phyloP scores from a whole-genome alignment of 352 stramenopile species.

The Globisporangium abappressorium region DNA sequence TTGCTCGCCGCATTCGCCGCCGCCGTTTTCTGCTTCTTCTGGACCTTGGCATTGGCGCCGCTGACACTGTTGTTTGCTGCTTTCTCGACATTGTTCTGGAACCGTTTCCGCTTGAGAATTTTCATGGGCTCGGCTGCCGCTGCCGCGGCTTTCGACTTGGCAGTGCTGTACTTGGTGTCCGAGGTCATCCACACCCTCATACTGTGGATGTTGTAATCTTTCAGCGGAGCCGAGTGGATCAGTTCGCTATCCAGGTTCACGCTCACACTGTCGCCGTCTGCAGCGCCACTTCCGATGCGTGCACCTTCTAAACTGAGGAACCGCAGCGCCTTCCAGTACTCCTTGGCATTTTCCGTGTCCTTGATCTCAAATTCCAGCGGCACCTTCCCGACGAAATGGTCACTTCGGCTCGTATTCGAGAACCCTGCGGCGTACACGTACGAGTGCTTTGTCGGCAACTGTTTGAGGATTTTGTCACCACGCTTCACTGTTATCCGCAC shows the following conservation, averaged over 20 bases:
- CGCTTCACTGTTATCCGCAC: slow-evolving; percentile 54
- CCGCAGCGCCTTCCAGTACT: slow-evolving; percentile 75
- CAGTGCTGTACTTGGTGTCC: slow-evolving; percentile 39
- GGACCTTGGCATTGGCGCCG: not conserved
- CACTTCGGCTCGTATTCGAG: slow-evolving; percentile 46
- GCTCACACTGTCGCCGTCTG: slow-evolving; percentile 37
- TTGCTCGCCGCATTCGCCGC: not conserved
- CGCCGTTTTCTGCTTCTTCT: slow-evolving; percentile 19
- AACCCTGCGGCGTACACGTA: slow-evolving; percentile 69
- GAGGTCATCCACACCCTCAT: slow-evolving; percentile 67
- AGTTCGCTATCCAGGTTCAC: slow-evolving; percentile 53
- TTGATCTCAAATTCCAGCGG: slow-evolving; percentile 53
- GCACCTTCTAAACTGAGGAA: slow-evolving; percentile 70
- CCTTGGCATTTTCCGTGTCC: slow-evolving; percentile 36
- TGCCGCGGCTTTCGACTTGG: slow-evolving; percentile 51
- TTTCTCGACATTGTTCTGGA: slow-evolving; percentile 21
- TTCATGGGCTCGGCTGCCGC: slow-evolving; percentile 36
- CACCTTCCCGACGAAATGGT: slow-evolving; percentile 50
- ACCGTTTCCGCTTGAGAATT: slow-evolving; percentile 56
- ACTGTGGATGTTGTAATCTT: slow-evolving; percentile 67
- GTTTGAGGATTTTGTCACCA: slow-evolving; percentile 47
- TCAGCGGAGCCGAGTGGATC: slow-evolving; percentile 50
- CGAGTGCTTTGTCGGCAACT: slow-evolving; percentile 46
- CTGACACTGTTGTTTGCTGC: slow-evolving; percentile 7
- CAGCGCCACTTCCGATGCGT: slow-evolving; percentile 36